Evolutionary conservation across 2,329 filamentous ascomycete species (phyloP).

Genomic region (Pseudogymnoascus sp.): DNA sequence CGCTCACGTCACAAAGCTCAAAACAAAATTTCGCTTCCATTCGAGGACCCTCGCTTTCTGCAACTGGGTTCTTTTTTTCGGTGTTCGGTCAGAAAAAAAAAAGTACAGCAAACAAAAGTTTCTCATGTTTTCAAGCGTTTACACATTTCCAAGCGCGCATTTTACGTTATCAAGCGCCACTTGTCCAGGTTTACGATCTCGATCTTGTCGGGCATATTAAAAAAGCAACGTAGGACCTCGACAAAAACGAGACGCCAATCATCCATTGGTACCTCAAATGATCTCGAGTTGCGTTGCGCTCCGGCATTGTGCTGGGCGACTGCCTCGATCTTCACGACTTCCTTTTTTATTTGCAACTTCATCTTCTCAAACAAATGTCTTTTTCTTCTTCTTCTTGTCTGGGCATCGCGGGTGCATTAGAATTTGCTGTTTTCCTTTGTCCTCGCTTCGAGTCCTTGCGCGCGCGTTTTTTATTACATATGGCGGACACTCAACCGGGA

Average conservation of each 20-base stretch:
- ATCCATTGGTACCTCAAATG: constrained; percentile 20
- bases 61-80: not conserved
- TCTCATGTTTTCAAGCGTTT: constrained; percentile 22
- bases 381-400: not conserved
- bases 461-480: not conserved
- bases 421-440: not conserved
- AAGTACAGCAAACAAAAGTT: constrained; percentile 28
- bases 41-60: not conserved
- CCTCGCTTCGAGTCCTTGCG: not conserved
- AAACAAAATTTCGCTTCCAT: not conserved
- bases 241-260: constrained; percentile 22
- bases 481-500: not conserved
- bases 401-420: constrained; percentile 5
- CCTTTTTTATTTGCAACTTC: constrained; percentile 19
- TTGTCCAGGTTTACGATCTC: constrained; percentile 13
- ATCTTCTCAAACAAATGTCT: not conserved
- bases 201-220: constrained; percentile 19
- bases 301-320: constrained; percentile 19
- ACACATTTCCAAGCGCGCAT: constrained; percentile 23
- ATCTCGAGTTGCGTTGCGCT: constrained; percentile 31
- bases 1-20: not conserved
- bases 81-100: constrained; percentile 8
- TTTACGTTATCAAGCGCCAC: constrained; percentile 17
- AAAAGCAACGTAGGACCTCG: constrained; percentile 20
- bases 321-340: constrained; percentile 31